Base-by-base conservation (phyloP, 208 protist genomes). In the Leishmania gerbilli region DNA sequence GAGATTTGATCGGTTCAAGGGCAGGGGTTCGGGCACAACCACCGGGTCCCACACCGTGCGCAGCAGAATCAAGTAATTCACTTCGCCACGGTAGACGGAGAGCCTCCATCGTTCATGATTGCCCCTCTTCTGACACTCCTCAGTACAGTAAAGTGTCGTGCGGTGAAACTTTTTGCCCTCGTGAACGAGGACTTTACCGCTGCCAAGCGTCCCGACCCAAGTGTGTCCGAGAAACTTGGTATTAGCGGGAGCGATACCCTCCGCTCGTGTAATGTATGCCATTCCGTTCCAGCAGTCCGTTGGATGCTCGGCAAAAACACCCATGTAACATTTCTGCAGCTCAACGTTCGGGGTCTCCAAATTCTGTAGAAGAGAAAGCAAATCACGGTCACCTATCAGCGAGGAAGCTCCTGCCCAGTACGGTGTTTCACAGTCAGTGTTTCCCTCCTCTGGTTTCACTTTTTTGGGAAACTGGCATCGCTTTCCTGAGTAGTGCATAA, bases 391-490 rank as follows among this genome's bases (percentile, higher is more conserved):
- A 37, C 85, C 87, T 64, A 95, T 84, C 5, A 92, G 76, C 19
- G 84, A 81, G 31, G 88, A 87, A 24, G 77, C 81, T 17, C 90
- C 87, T 49, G 87, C 85, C 91, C 91, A 96, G 75, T 95, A 96
- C 0, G 91, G 93, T n/a, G 91, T 96, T 82, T 90, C 90, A 56
- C 86, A 92, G 53, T 95, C 91, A 1, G 93, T 95, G 81, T 93
- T 93, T 6, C 93, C 91, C 56, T 96, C 85, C 47, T 88, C 78
- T 7, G 91, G 87, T 31, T 81, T 88, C 47, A 96, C 93, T 68
- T 64, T 71, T 71, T 88, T 91, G 1, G 93, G 91, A 81, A 94
- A 90, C 37, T 79, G 83, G 58, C 85, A 93, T 0, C 90, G 82
- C 77, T 86, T 92, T 27, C 91, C 91, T 0, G 82, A 86, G 64